Base-by-base conservation (phyloP, 352 stramenopile genomes). In the Pythium folliculosum region DNA sequence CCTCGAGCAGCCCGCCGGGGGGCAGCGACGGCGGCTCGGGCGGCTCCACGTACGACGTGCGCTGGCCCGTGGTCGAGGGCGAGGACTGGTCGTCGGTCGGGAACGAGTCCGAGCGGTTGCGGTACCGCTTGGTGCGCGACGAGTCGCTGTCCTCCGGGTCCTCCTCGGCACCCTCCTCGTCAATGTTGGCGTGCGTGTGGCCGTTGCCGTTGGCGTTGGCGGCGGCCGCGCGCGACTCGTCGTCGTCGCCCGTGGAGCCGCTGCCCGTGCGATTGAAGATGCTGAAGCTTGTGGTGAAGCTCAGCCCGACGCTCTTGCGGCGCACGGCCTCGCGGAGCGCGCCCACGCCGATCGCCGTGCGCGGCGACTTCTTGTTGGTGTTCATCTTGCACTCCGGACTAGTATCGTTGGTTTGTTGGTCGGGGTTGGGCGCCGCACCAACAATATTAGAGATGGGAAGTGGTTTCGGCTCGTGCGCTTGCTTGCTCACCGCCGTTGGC, bases 281-380 rank as follows among this genome's bases (percentile, higher is more conserved):
- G 51, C 78, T 83, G 35, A 88, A 80, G 65, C 82, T 86, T 22
- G 70, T 82, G 14, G 77, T 88, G 70, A 89, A 85, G 65, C 72
- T 89, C 67, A 90, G 69, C 14, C 75, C 77, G 49, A 88, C 79
- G 70, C 79, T 88, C 65, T 88, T 90, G 49, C 82, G 78, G 5
- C 76, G 75, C 54, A 90, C 80, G 14, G 80, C 78, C 19, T 90
- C 82, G 27, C 82, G 80, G n/a, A 90, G 78, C 40, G 82, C 58
- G 58, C 58, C 58, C 16, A 65, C 45, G 13, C 19, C 40, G 13
- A 61, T 63, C 14, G 21, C 27, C 12, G 56, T 51, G 17, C 43
- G 43, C 32, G 58, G 58, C 17, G 58, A 55, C 30, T 65, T 65
- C 23, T 65, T 65, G 40, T 55, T 65, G 35, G 25, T 56, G 27